These are phyloP conservation scores for Pneumocystis carinii DNA, from an alignment of 1,139 yeast genomes.

Conservation along the genomic window DNA sequence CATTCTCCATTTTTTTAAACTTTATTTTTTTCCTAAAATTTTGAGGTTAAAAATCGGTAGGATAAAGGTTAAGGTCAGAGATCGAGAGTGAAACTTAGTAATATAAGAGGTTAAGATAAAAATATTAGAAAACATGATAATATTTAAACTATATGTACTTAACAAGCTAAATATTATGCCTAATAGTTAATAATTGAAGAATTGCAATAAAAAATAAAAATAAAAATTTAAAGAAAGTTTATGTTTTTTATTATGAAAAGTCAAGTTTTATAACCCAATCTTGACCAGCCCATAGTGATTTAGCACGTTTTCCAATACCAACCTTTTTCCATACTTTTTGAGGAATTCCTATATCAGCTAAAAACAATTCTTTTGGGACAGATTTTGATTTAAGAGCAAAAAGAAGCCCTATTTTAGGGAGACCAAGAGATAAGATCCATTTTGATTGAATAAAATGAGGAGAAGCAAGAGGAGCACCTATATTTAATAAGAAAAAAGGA, in stretches of 20 bases:
- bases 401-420: not conserved
- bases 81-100: too few relatives aligned
- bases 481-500: not conserved
- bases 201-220: not conserved
- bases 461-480: not conserved
- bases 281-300: not conserved
- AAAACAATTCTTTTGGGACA: not conserved
- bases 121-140: not conserved
- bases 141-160: not conserved
- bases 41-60: not conserved
- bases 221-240: not conserved
- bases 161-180: too few relatives aligned
- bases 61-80: too few relatives aligned
- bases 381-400: not conserved
- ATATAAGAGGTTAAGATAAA: not conserved
- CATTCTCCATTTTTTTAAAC: conserved; percentile 89
- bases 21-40: conserved; percentile 15
- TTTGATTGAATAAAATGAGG: not conserved
- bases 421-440: not conserved
- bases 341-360: not conserved
- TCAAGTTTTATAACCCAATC: not conserved
- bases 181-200: too few relatives aligned
- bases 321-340: not conserved
- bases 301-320: not conserved
- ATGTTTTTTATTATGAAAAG: not conserved